phyloP scores from a whole-genome alignment of 75 land plant genomes.

The Sequoia sempervirens region DNA sequence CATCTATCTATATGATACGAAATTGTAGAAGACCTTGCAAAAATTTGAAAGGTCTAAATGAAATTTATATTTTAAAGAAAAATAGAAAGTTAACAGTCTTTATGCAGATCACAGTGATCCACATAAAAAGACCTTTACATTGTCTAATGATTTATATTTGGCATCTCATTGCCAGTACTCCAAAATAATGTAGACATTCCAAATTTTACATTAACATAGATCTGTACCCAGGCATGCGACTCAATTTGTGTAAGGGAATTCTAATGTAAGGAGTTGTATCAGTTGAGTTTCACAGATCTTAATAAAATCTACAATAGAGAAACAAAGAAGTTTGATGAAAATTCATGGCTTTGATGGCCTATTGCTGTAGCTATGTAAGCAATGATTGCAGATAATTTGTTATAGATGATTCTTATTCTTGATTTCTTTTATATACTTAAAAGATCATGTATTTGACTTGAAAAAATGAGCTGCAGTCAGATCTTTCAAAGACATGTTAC shows the following conservation, averaged over 20 bases:
- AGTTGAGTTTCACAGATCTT: neutral
- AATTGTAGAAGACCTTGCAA: neutral
- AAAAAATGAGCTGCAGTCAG: neutral
- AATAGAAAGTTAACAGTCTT: neutral
- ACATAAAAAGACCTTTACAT: neutral
- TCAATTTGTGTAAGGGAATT: neutral
- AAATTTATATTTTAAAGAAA: neutral
- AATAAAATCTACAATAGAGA: neutral
- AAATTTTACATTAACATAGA: neutral
- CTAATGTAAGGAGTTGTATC: neutral
- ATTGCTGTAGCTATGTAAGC: neutral
- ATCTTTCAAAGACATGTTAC: neutral
- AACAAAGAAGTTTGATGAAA: neutral
- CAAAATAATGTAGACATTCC: neutral
- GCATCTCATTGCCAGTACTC: neutral
- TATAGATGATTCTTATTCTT: neutral
- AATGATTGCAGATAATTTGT: neutral
- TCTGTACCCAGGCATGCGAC: neutral
- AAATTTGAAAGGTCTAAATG: neutral
- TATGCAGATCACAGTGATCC: neutral
- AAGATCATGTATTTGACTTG: neutral
- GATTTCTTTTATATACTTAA: neutral
- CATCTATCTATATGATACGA: neutral
- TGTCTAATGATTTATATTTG: neutral
- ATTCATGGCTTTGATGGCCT: neutral